Evolutionary conservation across 192 early-diverging fungal genomes (phyloP).

Genomic region (Coemansia sp.): DNA sequence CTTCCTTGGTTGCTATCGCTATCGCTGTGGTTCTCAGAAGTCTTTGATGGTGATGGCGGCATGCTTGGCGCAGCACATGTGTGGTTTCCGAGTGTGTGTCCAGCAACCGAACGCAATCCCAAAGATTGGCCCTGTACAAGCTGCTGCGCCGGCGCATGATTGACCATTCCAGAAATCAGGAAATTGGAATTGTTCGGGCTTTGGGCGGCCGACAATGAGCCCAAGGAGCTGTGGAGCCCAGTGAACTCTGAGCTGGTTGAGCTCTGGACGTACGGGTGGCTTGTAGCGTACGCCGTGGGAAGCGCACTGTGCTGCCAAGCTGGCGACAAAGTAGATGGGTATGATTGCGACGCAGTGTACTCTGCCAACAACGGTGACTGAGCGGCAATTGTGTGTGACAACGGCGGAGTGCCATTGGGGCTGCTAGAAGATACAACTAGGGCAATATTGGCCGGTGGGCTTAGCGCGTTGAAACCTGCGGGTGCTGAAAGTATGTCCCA

Average conservation of each 20-base stretch:
- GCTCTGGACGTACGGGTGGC: neutral
- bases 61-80: neutral
- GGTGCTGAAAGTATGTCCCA: neutral
- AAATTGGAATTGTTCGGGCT: neutral
- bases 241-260: neutral
- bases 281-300: neutral
- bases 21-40: neutral
- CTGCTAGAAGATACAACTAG: neutral
- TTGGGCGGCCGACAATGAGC: constrained; percentile 2
- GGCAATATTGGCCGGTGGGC: constrained; percentile 8
- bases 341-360: neutral
- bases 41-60: neutral
- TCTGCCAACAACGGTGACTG: constrained; percentile 2
- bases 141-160: neutral
- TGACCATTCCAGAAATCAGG: neutral
- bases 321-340: neutral
- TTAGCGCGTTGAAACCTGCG: neutral
- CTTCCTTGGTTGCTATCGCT: constrained; percentile 10
- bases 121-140: neutral
- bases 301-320: neutral
- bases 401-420: neutral
- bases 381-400: constrained; percentile 2
- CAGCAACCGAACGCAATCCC: neutral
- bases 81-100: neutral
- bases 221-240: neutral